Evolutionary conservation across 441 rosid genomes (phyloP).

Genomic region (Populus trichocarpa): DNA sequence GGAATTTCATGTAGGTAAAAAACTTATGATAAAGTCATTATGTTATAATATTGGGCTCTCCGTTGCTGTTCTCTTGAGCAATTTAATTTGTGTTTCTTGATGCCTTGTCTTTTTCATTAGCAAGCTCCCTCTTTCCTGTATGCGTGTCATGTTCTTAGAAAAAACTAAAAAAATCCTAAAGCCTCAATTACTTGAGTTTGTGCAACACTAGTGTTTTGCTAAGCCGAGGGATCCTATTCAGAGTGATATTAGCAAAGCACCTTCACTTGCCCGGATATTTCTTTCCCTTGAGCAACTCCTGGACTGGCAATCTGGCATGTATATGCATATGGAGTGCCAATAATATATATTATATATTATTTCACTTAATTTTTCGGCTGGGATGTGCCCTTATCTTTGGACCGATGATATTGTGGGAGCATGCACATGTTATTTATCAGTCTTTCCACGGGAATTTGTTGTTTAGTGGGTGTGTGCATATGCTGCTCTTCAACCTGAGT

Average conservation of each 20-base stretch:
- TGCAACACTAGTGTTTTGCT: not conserved
- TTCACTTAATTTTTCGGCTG: too few relatives aligned
- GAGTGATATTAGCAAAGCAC: not conserved
- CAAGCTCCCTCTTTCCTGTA: too few relatives aligned
- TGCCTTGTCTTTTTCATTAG: not conserved
- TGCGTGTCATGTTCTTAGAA: not conserved
- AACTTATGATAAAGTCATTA: slow-evolving; percentile 4
- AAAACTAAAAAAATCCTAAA: not conserved
- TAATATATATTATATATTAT: too few relatives aligned
- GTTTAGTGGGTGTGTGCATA: not conserved
- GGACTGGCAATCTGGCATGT: not conserved
- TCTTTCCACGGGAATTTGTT: too few relatives aligned
- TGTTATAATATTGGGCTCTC: slow-evolving; percentile 1
- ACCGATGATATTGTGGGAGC: not conserved
- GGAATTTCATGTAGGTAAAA: slow-evolving; percentile 13
- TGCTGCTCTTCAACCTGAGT: not conserved
- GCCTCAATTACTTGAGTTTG: not conserved
- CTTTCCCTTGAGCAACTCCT: too few relatives aligned
- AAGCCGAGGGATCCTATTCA: not conserved
- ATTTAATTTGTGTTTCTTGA: not conserved
- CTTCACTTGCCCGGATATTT: too few relatives aligned
- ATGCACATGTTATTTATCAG: not conserved
- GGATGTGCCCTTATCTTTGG: not conserved
- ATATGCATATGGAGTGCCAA: not conserved
- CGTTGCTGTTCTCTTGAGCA: not conserved